Percentiles rank a stretch among this genome's conserved stretches.
Evolutionary conservation across 345 rosid genomes (phyloP).

Genomic region (Punica granatum): DNA sequence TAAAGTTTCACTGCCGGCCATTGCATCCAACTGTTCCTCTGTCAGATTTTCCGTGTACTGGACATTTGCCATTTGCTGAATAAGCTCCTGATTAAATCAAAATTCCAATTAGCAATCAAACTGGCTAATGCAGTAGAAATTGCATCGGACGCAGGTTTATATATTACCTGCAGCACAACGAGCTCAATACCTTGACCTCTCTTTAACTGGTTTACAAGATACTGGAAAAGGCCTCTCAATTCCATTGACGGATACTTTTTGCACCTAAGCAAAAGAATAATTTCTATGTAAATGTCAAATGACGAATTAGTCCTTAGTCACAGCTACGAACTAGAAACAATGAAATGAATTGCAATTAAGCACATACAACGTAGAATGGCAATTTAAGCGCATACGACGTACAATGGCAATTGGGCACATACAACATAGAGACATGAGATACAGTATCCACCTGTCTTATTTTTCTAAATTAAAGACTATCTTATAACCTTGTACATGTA

Average conservation of each 20-base stretch:
- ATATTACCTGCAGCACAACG: conserved; percentile 79
- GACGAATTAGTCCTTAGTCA: no score
- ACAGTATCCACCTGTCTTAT: no score
- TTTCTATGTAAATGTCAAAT: background rate
- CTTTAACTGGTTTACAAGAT: conserved; percentile 91
- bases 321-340: no score
- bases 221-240: conserved; percentile 95
- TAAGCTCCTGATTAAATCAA: conserved; percentile 63
- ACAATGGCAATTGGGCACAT: no score
- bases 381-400: no score
- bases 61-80: conserved; percentile 99
- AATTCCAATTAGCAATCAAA: conserved; percentile 13
- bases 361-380: no score
- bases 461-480: no score
- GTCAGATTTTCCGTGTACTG: conserved; percentile 97
- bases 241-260: conserved; percentile 99
- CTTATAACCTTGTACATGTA: no score
- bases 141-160: conserved; percentile 12
- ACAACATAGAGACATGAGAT: no score
- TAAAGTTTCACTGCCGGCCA: conserved; percentile 99
- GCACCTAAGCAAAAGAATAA: conserved; percentile 41
- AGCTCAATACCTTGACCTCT: conserved; percentile 97
- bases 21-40: conserved; percentile 97
- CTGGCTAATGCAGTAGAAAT: conserved; percentile 9
- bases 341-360: no score